Conservation (phyloP, 2,329 filamentous ascomycete species). For the Pyrenophora teres region DNA sequence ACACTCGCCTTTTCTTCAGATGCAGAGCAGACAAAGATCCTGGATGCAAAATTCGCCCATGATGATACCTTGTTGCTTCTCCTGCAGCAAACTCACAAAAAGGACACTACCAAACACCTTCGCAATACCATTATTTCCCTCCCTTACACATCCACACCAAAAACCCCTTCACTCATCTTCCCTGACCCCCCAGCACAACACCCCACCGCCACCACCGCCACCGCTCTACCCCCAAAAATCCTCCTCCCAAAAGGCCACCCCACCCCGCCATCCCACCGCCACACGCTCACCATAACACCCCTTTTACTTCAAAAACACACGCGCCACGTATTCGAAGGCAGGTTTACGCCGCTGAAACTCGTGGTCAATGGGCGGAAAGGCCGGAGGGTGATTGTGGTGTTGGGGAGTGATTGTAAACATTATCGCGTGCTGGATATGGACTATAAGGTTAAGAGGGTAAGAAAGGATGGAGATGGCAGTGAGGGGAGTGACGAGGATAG, state of each 20-base stretch:
- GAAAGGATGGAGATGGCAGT: slow-evolving; percentile 5
- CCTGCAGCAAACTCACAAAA: slow-evolving; percentile 40
- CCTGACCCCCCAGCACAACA: slow-evolving; percentile 2
- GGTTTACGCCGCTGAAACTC: slow-evolving; percentile 56
- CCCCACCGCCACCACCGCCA: too few relatives aligned
- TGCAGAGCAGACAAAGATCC: slow-evolving; percentile 45
- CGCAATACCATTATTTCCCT: slow-evolving; percentile 37
- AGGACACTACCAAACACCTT: not conserved
- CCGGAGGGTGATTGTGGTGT: slow-evolving; percentile 58
- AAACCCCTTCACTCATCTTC: slow-evolving; percentile 26
- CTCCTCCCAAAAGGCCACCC: too few relatives aligned
- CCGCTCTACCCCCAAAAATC: not conserved
- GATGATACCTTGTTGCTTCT: slow-evolving; percentile 66
- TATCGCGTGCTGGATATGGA: slow-evolving; percentile 63
- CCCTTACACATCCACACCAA: slow-evolving; percentile 16
- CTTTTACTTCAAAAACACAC: slow-evolving; percentile 31
- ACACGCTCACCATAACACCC: slow-evolving; percentile 7
- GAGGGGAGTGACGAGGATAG: slow-evolving; percentile 10
- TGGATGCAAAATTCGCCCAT: slow-evolving; percentile 71
- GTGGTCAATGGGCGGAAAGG: slow-evolving; percentile 62
- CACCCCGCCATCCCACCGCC: slow-evolving; percentile 1
- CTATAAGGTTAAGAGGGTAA: slow-evolving; percentile 39
- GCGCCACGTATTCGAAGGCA: slow-evolving; percentile 55
- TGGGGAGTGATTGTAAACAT: slow-evolving; percentile 59
- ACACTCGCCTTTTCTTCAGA: slow-evolving; percentile 50